Evolutionary conservation across 352 stramenopile species (phyloP).

Genomic region (Phytophthora ohioensis): DNA sequence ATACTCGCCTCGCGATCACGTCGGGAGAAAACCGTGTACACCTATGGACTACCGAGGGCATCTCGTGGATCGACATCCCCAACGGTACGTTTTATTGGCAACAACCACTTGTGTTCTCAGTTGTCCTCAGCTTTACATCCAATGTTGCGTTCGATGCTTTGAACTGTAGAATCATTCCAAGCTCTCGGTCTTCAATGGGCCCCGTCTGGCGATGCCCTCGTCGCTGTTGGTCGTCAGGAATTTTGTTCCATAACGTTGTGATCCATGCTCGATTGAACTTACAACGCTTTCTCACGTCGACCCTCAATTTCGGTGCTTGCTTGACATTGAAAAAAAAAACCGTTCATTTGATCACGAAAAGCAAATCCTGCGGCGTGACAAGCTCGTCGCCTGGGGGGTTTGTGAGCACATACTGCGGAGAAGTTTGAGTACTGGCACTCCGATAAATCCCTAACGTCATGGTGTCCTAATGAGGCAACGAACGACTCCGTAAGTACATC

Average conservation of each 20-base stretch:
- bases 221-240: conserved; percentile 68
- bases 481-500: conserved; percentile 13
- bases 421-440: conserved; percentile 39
- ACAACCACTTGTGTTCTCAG: not conserved
- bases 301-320: too few species aligned
- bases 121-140: not conserved
- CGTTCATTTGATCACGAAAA: conserved; percentile 76
- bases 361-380: conserved; percentile 62
- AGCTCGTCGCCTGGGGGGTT: conserved; percentile 71
- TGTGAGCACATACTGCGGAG: conserved; percentile 68
- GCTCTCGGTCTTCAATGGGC: conserved; percentile 74
- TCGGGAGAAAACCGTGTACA: conserved; percentile 73
- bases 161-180: conserved; percentile 65
- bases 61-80: conserved; percentile 82
- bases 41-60: conserved; percentile 66
- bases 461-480: conserved; percentile 44
- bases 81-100: conserved; percentile 38
- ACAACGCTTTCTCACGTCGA: too few species aligned
- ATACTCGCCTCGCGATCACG: conserved; percentile 63
- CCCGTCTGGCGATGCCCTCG: conserved; percentile 53
- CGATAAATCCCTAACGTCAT: conserved; percentile 74
- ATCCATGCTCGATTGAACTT: conserved; percentile 9
- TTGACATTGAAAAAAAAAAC: not conserved
- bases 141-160: not conserved
- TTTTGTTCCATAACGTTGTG: conserved; percentile 75